These are phyloP conservation scores for Ambrosia hybrid DNA, from an alignment of 140 eudicot species.

Conservation along the genomic window DNA sequence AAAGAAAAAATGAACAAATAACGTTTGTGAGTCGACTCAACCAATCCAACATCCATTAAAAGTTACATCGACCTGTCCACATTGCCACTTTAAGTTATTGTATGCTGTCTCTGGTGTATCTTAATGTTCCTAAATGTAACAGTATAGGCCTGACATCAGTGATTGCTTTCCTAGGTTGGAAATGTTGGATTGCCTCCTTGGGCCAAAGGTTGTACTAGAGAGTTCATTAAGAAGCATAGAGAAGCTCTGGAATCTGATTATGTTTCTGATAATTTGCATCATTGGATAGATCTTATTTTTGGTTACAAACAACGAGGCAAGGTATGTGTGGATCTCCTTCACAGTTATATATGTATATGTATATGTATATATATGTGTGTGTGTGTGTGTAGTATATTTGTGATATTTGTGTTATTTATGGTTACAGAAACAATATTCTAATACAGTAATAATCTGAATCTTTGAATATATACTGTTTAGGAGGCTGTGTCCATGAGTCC, in stretches of 20 bases:
- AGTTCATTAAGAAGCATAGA: constrained; percentile 94
- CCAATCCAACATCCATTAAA: neutral
- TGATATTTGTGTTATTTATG: neutral
- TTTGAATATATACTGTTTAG: neutral
- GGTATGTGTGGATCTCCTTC: constrained; percentile 44
- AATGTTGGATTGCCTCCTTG: constrained; percentile 92
- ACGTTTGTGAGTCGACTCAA: constrained; percentile 1
- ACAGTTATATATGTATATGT: neutral
- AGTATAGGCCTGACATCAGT: constrained; percentile 15
- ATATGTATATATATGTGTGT: too few species aligned
- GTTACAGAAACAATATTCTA: neutral
- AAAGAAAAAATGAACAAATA: neutral
- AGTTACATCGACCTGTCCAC: neutral
- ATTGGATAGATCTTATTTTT: constrained; percentile 98
- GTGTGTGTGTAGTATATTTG: too few species aligned
- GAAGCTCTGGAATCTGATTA: constrained; percentile 94
- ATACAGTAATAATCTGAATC: neutral
- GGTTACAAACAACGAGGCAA: constrained; percentile 95
- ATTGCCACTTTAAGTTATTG: neutral
- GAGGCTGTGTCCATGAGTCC: constrained; percentile 12
- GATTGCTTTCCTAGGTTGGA: constrained; percentile 56
- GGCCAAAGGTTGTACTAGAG: constrained; percentile 96
- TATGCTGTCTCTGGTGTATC: constrained; percentile 11
- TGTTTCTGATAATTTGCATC: constrained; percentile 94
- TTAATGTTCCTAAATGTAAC: constrained; percentile 13